Base-by-base conservation (phyloP, 306 rosid genomes). In the Vigna trinervia region DNA sequence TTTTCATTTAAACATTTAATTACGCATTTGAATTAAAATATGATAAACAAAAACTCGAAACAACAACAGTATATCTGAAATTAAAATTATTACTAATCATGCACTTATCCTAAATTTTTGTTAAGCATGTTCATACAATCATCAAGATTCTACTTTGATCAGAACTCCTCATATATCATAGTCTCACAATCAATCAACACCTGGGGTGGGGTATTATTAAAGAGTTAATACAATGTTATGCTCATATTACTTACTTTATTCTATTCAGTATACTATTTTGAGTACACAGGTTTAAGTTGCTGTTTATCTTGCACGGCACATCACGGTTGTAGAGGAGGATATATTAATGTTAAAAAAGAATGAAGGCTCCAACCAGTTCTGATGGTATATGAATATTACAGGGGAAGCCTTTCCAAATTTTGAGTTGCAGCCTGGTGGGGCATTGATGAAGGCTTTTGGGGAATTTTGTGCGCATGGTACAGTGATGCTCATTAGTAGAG, bases 401-500 rank as follows among this genome's bases (percentile, higher is more conserved):
- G 50, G 3, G 10, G 56, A 71, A 48, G 36, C 11, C n/a, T 83
- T 83, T 30, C 65, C 71, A 62, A 78, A 73, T 8, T 52, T 78
- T 54, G 74, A 62, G 79, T 73, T 62, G 75, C 78, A 70, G 36
- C 28, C 15, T 61, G 79, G 94, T 89, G 90, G 90, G 87, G 80
- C 83, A 90, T 84, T 39, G 7, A 51, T n/a, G 50, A 80, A 41
- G 45, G 58, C 65, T 61, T 79, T 71, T 43, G 75, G 74, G 78
- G 66, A 74, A 22, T 74, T 73, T 82, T 63, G 83, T 77, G 93
- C 90, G 93, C 96, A 72, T 89, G 96, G 67, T 75, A 86, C 94
- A 86, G 92, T 91, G 63, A 77, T 74, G 80, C 81, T 80, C 56
- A 76, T 76, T 56, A 79, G 57, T 63, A 75, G 69, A 74, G 82